A percentile compares a stretch with the other conserved stretches of the same genome.
These are phyloP conservation scores for Yarrowia hollandica DNA, from an alignment of 805 yeast species.

Conservation along the genomic window DNA sequence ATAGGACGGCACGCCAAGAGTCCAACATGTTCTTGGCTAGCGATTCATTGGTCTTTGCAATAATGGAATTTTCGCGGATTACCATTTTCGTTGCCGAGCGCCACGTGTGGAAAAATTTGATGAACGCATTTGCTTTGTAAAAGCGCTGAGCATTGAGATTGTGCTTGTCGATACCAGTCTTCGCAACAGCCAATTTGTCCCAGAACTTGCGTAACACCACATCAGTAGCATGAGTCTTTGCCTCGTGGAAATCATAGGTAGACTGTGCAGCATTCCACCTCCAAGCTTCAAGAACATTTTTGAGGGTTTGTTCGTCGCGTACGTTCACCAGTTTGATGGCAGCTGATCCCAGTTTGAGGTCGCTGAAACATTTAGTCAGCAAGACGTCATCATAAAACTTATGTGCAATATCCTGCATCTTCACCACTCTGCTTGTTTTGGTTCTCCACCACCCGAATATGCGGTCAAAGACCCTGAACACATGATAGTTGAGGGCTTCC, in stretches of 20 bases:
- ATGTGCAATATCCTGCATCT: neutral
- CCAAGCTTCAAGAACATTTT: neutral
- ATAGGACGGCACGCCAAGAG: neutral
- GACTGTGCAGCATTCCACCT: conserved; percentile 23
- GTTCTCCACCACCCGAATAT: neutral
- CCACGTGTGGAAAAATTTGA: neutral
- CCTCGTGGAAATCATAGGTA: neutral
- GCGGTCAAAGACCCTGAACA: neutral
- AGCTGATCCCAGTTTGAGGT: neutral
- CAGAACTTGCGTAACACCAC: neutral
- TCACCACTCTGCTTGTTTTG: neutral
- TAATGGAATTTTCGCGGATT: neutral
- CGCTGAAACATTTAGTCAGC: neutral
- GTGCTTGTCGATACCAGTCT: neutral
- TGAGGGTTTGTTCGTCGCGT: neutral
- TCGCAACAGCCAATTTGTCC: neutral
- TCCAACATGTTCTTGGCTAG: neutral
- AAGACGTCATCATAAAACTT: neutral
- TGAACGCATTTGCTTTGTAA: neutral
- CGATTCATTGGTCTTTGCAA: neutral
- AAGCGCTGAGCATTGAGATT: neutral
- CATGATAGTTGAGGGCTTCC: neutral
- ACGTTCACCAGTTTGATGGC: neutral
- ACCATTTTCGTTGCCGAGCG: neutral
- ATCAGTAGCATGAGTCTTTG: neutral